Conservation (phyloP, 805 yeast genomes). For the Scheffersomyces amazonensis region DNA sequence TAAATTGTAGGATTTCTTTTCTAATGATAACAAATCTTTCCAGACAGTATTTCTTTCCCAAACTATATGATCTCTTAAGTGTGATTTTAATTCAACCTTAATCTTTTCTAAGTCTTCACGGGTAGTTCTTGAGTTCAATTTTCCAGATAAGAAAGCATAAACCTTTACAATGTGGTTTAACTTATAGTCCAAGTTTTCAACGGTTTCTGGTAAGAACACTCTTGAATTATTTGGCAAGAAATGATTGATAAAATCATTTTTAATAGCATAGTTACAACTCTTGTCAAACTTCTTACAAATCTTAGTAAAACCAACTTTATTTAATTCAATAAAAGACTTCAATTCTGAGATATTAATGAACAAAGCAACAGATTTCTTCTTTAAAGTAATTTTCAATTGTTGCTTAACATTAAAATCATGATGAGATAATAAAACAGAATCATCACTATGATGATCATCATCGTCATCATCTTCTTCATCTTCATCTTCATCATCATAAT, state of each 20-base stretch:
- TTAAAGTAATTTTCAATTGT: constrained; percentile 59
- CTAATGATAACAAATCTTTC: constrained; percentile 89
- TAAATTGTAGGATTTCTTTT: constrained; percentile 27
- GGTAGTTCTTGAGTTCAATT: constrained; percentile 46
- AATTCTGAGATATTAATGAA: constrained; percentile 80
- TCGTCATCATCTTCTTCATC: constrained; percentile 27
- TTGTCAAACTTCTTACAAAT: constrained; percentile 92
- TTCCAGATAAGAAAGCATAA: constrained; percentile 46
- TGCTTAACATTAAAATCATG: constrained; percentile 47
- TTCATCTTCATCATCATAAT: constrained; percentile 24
- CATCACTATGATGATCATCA: constrained; percentile 18
- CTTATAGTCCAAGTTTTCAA: constrained; percentile 41
- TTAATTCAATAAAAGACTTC: constrained; percentile 78
- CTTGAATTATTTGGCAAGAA: constrained; percentile 46
- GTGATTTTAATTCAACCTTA: constrained; percentile 45
- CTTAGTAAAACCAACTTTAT: constrained; percentile 85
- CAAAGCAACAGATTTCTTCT: constrained; percentile 59
- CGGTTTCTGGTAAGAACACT: constrained; percentile 47
- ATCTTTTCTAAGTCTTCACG: constrained; percentile 41
- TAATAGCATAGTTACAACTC: constrained; percentile 60
- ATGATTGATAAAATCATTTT: constrained; percentile 51
- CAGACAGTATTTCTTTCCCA: constrained; percentile 98
- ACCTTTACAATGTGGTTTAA: constrained; percentile 52
- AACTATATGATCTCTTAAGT: constrained; percentile 85
- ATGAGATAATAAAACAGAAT: constrained; percentile 50